A percentile compares a stretch with the other conserved stretches of the same genome.
These are phyloP conservation scores for Climacium dendroides DNA, from an alignment of 225 moss, liverwort and hornwort species.

Conservation along the genomic window DNA sequence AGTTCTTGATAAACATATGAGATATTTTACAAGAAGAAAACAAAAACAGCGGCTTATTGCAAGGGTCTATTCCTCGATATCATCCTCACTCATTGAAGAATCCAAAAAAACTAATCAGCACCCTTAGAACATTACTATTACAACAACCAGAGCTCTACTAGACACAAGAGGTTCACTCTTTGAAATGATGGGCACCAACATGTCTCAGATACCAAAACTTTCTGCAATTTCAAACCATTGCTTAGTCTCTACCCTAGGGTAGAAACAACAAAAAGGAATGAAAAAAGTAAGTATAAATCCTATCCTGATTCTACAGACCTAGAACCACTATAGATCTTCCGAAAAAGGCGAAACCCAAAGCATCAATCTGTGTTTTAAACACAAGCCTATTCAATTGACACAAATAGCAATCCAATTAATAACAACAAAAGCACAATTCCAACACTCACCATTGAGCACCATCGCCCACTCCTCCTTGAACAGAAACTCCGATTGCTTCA, in stretches of 20 bases:
- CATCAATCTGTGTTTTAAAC: neutral
- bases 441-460: constrained; percentile 18
- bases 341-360: neutral
- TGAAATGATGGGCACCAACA: neutral
- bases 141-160: too few species aligned
- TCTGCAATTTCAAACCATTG: neutral
- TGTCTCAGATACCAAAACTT: neutral
- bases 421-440: neutral
- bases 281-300: neutral
- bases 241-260: neutral
- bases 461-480: constrained; percentile 29
- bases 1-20: neutral
- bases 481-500: neutral
- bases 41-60: neutral
- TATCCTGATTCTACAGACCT: neutral
- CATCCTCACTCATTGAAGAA: neutral
- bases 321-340: neutral
- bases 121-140: neutral
- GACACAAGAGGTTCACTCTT: neutral
- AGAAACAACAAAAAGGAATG: neutral
- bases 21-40: neutral
- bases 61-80: neutral
- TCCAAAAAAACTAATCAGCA: neutral
- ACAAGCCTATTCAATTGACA: neutral
- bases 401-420: neutral